Base-by-base conservation (phyloP, 176 grass and related monocot species). In the Puya raimondii region DNA sequence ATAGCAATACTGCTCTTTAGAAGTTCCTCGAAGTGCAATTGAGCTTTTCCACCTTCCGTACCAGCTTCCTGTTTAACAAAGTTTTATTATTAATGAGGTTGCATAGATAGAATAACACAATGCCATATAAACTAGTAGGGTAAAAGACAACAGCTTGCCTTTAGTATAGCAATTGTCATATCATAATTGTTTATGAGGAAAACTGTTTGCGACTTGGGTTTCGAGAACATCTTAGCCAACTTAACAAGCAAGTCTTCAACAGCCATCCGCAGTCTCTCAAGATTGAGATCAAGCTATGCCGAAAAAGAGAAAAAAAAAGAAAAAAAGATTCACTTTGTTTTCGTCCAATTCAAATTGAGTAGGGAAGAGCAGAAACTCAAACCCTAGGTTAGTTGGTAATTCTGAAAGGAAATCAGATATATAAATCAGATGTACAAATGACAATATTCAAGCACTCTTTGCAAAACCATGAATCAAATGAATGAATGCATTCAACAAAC, bases 121-220 rank as follows among this genome's bases (percentile, higher is more conserved):
- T 53, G 47, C 12, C 53, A 33, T 21, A 59, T 58, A n/a, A 51
- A 22, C 23, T 51, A 51, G 15, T 64, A 50, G 2, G 26, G 18
- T 66, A 1, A 67, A 65, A 51, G 33, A 48, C 49, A 20, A 77
- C 18, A 14, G 11, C 49, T 69, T 78, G 90, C 94, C 94, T 92
- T 92, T 57, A 97, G 78, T 74, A 97, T 80, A 14, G 86, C 53
- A 87, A 92, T 97, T 47, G 80, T 99, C 81, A 99, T 84, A 78
- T 99, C 94, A 76, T 99, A 90, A 67, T 99, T 99, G 82, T 99
- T 99, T 78, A 99, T 99, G 59, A 99, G 66, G 76, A 93, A 93
- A 74, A 99, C 80, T 61, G 89, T 93, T 76, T 99, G 94, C 57
- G 88, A 73, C 80, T 99, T 93, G 8, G 84, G 86, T 72, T 93